A percentile compares a stretch with the other conserved stretches of the same genome.
phyloP scores from a whole-genome alignment of 805 yeast species.

The Yamadazyma philogaea region DNA sequence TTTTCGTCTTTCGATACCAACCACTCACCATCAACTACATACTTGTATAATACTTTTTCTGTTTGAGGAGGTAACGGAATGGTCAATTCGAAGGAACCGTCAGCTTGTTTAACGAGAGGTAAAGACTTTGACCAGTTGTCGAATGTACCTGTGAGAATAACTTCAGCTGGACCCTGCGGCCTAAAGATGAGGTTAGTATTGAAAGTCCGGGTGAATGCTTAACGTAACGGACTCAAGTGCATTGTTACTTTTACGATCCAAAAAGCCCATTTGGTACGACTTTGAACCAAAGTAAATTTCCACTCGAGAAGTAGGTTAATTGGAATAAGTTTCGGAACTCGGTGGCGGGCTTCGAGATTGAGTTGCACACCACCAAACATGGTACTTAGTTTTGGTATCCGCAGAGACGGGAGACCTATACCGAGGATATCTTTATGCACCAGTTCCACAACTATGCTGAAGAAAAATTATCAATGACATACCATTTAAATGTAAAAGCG shows the following conservation, averaged over 20 bases:
- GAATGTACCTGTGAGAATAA: conserved; percentile 67
- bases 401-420: too few species aligned
- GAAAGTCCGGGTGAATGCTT: neutral
- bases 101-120: conserved; percentile 56
- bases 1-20: conserved; percentile 36
- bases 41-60: conserved; percentile 50
- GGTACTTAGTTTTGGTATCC: too few species aligned
- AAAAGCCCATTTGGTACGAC: too few species aligned
- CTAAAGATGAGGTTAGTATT: conserved; percentile 29
- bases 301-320: too few species aligned
- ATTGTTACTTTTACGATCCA: too few species aligned
- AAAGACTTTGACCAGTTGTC: conserved; percentile 62
- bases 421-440: too few species aligned
- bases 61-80: conserved; percentile 50
- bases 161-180: conserved; percentile 49
- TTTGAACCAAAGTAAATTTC: too few species aligned
- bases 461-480: conserved; percentile 27
- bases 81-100: conserved; percentile 58
- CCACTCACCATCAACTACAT: conserved; percentile 73
- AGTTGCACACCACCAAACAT: too few species aligned
- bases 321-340: too few species aligned
- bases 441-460: too few species aligned
- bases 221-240: neutral
- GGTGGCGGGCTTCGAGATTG: too few species aligned
- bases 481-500: conserved; percentile 39